Evolutionary conservation across 2,329 filamentous ascomycete genomes (phyloP).

Genomic region (Aspergillus sp.): DNA sequence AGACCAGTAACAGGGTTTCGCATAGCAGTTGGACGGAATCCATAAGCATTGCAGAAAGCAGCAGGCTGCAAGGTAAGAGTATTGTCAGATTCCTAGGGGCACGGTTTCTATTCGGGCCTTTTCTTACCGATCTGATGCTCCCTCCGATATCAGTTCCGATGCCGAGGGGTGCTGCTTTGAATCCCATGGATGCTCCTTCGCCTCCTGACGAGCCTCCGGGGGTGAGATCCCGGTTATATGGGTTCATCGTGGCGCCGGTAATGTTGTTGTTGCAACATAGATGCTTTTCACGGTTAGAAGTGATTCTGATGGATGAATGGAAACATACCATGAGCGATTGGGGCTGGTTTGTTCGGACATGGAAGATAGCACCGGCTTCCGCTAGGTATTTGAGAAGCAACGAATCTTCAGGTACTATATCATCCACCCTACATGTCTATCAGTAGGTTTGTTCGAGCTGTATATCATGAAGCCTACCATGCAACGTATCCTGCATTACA

Average conservation of each 20-base stretch:
- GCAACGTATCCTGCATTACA: conserved; percentile 33
- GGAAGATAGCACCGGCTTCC: conserved; percentile 38
- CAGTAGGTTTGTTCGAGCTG: not conserved
- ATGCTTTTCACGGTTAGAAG: conserved; percentile 18
- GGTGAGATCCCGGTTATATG: conserved; percentile 34
- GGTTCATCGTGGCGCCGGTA: conserved; percentile 37
- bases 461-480: conserved; percentile 15
- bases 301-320: not conserved
- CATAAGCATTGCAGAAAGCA: conserved; percentile 41
- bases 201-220: conserved; percentile 42
- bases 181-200: conserved; percentile 39
- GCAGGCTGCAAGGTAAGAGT: conserved; percentile 23
- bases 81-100: too few relatives aligned
- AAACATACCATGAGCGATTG: conserved; percentile 34
- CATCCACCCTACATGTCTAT: conserved; percentile 25
- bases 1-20: conserved; percentile 27
- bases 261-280: conserved; percentile 38
- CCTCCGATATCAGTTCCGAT: conserved; percentile 47
- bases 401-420: conserved; percentile 31
- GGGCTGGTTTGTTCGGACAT: conserved; percentile 41
- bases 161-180: conserved; percentile 38
- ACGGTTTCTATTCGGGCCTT: too few relatives aligned
- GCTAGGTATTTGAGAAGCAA: conserved; percentile 26
- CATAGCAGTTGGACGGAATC: conserved; percentile 36
- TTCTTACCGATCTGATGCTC: conserved; percentile 31